Evolutionary conservation across 1,139 yeast species (phyloP).

Genomic region (Saccharomyces hybrid): DNA sequence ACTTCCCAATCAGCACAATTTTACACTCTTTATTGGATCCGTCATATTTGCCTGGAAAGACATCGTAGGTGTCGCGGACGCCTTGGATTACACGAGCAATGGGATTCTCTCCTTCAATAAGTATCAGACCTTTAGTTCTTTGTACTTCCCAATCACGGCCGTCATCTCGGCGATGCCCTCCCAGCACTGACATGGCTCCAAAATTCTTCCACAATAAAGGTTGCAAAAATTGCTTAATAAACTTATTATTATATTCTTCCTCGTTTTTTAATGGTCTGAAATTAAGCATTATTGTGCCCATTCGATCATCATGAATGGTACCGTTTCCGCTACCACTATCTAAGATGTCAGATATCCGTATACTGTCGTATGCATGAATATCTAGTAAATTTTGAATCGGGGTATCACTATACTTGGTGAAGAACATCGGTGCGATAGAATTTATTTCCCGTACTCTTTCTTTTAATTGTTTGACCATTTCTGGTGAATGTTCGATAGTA

Average conservation of each 20-base stretch:
- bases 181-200: slow-evolving; percentile 16
- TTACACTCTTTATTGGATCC: slow-evolving; percentile 39
- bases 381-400: slow-evolving; percentile 58
- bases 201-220: slow-evolving; percentile 29
- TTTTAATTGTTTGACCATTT: slow-evolving; percentile 24
- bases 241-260: slow-evolving; percentile 14
- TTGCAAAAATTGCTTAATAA: slow-evolving; percentile 22
- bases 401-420: slow-evolving; percentile 68
- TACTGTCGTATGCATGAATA: slow-evolving; percentile 68
- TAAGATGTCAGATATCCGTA: slow-evolving; percentile 27
- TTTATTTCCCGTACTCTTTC: slow-evolving; percentile 52
- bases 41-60: slow-evolving; percentile 44
- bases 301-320: slow-evolving; percentile 44
- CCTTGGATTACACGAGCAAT: slow-evolving; percentile 75
- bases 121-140: slow-evolving; percentile 64
- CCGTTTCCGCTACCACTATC: slow-evolving; percentile 17
- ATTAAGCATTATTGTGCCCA: slow-evolving; percentile 32
- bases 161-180: slow-evolving; percentile 1
- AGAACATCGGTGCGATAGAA: slow-evolving; percentile 54
- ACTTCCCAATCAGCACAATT: slow-evolving; percentile 78
- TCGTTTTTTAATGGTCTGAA: slow-evolving; percentile 20
- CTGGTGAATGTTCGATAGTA: slow-evolving; percentile 32
- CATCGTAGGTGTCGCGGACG: slow-evolving; percentile 85
- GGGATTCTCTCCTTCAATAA: slow-evolving; percentile 33
- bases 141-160: slow-evolving; percentile 51